Percentiles rank a stretch among this genome's conserved stretches.
Conservation (phyloP, 2,329 filamentous ascomycete species). For the Nemania sp. region DNA sequence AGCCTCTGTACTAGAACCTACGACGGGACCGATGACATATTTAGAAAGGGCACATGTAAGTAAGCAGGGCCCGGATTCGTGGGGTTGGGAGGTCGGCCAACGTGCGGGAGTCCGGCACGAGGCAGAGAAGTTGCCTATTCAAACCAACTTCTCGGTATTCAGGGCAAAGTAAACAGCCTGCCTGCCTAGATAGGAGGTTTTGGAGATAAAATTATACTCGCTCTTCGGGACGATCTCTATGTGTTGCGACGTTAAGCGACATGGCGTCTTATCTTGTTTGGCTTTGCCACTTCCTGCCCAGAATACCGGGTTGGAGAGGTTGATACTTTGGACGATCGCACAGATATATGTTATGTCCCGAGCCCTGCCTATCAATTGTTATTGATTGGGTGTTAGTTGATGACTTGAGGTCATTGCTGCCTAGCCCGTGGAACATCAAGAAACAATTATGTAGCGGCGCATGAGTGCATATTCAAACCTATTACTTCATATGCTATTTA, state of each 20-base stretch:
- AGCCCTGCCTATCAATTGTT: not conserved
- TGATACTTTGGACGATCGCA: not conserved
- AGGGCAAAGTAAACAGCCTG: not conserved
- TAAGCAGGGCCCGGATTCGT: slow-evolving; percentile 1
- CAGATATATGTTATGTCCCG: slow-evolving; percentile 8
- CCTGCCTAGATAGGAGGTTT: not conserved
- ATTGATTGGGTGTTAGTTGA: slow-evolving; percentile 6
- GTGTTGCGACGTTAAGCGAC: slow-evolving; percentile 4
- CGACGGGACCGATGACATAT: slow-evolving; percentile 2
- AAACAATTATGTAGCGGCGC: not conserved
- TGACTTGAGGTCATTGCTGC: slow-evolving; percentile 16
- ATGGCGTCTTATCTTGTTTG: not conserved
- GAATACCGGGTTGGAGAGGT: not conserved
- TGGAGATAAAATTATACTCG: not conserved
- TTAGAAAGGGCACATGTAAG: slow-evolving; percentile 1
- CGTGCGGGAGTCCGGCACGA: not conserved
- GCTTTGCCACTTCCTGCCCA: not conserved
- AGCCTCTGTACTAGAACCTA: not conserved
- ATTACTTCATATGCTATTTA: not conserved
- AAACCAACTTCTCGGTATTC: not conserved
- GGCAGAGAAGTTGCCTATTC: slow-evolving; percentile 2
- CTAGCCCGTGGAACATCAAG: slow-evolving; percentile 15
- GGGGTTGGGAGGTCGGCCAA: not conserved
- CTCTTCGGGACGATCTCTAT: not conserved
- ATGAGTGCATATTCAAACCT: not conserved